phyloP scores from a whole-genome alignment of 768 basidiomycete genomes.

The Pleurotus tuber-regium region DNA sequence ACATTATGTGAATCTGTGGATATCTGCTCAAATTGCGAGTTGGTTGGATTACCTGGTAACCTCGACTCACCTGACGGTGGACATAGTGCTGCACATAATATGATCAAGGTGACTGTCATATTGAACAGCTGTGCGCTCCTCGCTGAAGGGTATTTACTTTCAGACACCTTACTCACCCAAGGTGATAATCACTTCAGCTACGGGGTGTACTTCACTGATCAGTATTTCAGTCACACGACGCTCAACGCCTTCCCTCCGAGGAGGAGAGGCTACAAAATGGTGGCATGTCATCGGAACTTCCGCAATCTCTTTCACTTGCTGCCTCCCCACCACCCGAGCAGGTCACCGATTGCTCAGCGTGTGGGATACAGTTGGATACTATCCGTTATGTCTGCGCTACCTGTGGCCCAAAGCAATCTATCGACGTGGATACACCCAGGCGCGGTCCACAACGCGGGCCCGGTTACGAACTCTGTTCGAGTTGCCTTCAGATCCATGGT shows the following conservation, averaged over 20 bases:
- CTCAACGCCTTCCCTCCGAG: no score
- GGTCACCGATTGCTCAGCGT: constrained; percentile 82
- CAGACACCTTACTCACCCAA: no score
- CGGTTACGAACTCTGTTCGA: constrained; percentile 85
- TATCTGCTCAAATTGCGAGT: constrained; percentile 88
- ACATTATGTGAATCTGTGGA: constrained; percentile 83
- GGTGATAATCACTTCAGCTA: no score
- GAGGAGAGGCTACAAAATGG: no score
- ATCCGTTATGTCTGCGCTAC: constrained; percentile 89
- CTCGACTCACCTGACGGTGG: constrained; percentile 75
- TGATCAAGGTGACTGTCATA: constrained; percentile 95
- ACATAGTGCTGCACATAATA: constrained; percentile 82
- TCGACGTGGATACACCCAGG: constrained; percentile 26
- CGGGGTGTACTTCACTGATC: no score
- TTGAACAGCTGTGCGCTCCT: no score
- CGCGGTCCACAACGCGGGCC: constrained; percentile 17
- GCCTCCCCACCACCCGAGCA: constrained; percentile 51
- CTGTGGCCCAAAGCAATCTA: constrained; percentile 76
- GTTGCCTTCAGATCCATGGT: constrained; percentile 76
- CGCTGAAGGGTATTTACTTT: no score
- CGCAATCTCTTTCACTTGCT: constrained; percentile 46
- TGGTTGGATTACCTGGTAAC: constrained; percentile 81
- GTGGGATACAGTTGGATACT: constrained; percentile 70
- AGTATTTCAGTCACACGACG: no score
- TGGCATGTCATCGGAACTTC: constrained; percentile 43